Percentiles rank a stretch among this genome's conserved stretches.
phyloP scores from a whole-genome alignment of 306 rosid species.

The Cucurbita moschata region DNA sequence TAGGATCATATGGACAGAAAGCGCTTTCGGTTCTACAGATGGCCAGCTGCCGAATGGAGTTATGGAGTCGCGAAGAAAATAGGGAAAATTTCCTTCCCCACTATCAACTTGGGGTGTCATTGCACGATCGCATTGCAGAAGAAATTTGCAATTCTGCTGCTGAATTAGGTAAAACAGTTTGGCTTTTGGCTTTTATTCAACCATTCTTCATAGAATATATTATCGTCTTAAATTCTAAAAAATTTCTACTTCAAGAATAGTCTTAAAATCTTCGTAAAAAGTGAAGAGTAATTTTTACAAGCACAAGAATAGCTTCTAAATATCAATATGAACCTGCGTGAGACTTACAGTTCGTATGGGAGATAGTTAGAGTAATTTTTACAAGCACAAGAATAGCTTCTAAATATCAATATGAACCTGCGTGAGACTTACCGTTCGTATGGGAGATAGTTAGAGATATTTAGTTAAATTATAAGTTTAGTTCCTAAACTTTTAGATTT shows the following conservation, averaged over 20 bases:
- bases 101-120: conserved; percentile 45
- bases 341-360: too few species aligned
- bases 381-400: neutral
- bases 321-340: too few species aligned
- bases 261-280: too few species aligned
- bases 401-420: too few species aligned
- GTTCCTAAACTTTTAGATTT: too few species aligned
- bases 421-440: too few species aligned
- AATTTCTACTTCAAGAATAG: neutral
- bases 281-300: neutral
- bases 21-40: conserved; percentile 63
- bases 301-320: neutral
- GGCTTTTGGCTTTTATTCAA: neutral
- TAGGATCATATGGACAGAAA: conserved; percentile 59
- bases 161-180: conserved; percentile 44
- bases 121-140: conserved; percentile 62
- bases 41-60: conserved; percentile 66
- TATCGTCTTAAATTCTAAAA: neutral
- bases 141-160: conserved; percentile 73
- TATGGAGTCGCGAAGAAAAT: conserved; percentile 61
- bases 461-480: too few species aligned
- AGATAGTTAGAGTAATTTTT: too few species aligned
- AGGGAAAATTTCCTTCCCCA: conserved; percentile 26
- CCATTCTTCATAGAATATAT: too few species aligned
- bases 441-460: too few species aligned